A percentile compares a stretch with the other conserved stretches of the same genome.
Conservation (phyloP, 2,329 filamentous ascomycete genomes). For the Teratosphaeria destructans region DNA sequence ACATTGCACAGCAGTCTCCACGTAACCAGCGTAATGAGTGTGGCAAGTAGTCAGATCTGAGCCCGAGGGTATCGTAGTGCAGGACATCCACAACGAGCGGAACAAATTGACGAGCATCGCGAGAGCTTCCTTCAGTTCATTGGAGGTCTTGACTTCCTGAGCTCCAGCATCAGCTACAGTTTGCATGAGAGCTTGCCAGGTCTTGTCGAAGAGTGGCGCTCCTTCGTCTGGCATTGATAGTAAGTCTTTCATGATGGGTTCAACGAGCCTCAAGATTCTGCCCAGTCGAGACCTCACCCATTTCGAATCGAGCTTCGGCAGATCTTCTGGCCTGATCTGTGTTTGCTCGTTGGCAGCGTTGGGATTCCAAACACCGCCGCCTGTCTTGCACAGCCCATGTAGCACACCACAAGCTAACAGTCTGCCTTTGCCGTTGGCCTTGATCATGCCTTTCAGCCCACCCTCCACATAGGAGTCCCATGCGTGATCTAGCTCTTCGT, state of each 20-base stretch:
- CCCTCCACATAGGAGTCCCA: slow-evolving; percentile 68
- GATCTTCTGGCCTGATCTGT: slow-evolving; percentile 53
- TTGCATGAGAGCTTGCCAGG: slow-evolving; percentile 43
- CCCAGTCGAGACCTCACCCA: slow-evolving; percentile 70
- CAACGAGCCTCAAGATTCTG: slow-evolving; percentile 53
- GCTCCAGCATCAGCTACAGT: slow-evolving; percentile 57
- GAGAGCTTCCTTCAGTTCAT: slow-evolving; percentile 71
- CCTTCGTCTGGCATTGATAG: slow-evolving; percentile 30
- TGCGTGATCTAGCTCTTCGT: slow-evolving; percentile 57
- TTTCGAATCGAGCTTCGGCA: slow-evolving; percentile 74
- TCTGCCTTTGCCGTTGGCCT: slow-evolving; percentile 40
- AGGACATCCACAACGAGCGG: slow-evolving; percentile 12
- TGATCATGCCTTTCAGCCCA: slow-evolving; percentile 50
- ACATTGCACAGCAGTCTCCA: slow-evolving; percentile 37
- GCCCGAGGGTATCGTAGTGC: slow-evolving; percentile 1
- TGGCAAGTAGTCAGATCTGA: slow-evolving; percentile 8
- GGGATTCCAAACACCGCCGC: slow-evolving; percentile 57
- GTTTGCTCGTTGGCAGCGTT: slow-evolving; percentile 51
- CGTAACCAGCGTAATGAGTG: slow-evolving; percentile 9
- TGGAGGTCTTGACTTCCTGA: slow-evolving; percentile 83
- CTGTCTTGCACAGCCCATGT: slow-evolving; percentile 56
- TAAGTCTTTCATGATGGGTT: slow-evolving; percentile 41
- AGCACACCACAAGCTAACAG: slow-evolving; percentile 59
- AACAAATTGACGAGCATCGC: slow-evolving; percentile 61
- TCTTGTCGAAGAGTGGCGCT: slow-evolving; percentile 14